A percentile compares a stretch with the other conserved stretches of the same genome.
phyloP scores from a whole-genome alignment of 805 yeast species.

The Kuraishia ogatae region DNA sequence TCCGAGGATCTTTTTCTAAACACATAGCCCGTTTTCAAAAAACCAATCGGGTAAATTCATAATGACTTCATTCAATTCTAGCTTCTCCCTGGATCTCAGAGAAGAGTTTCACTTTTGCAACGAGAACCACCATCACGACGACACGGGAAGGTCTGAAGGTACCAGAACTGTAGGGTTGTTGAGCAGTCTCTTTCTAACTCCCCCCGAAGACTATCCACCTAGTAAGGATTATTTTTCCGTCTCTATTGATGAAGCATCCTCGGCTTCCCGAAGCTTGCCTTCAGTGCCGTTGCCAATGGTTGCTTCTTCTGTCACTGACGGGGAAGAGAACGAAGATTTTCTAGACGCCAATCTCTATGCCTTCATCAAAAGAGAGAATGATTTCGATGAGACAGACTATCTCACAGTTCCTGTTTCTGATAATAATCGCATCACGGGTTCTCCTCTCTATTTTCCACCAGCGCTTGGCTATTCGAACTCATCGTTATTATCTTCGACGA shows the following conservation, averaged over 20 bases:
- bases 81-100: not conserved
- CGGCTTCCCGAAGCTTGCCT: not conserved
- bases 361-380: not conserved
- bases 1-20: too few species aligned
- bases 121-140: not conserved
- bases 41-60: not conserved
- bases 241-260: not conserved
- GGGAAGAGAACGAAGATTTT: not conserved
- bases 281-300: not conserved
- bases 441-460: not conserved
- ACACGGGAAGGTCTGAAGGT: not conserved
- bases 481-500: not conserved
- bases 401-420: not conserved
- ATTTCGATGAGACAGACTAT: not conserved
- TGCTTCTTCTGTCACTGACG: not conserved
- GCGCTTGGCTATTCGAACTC: not conserved
- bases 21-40: not conserved
- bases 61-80: not conserved
- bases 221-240: not conserved
- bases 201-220: not conserved
- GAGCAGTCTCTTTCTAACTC: not conserved
- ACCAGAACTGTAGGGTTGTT: not conserved
- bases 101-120: not conserved
- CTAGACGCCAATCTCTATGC: not conserved
- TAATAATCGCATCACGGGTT: not conserved